These are phyloP conservation scores for Metarhizium brunneum DNA, from an alignment of 2,329 filamentous ascomycete genomes.

Conservation along the genomic window DNA sequence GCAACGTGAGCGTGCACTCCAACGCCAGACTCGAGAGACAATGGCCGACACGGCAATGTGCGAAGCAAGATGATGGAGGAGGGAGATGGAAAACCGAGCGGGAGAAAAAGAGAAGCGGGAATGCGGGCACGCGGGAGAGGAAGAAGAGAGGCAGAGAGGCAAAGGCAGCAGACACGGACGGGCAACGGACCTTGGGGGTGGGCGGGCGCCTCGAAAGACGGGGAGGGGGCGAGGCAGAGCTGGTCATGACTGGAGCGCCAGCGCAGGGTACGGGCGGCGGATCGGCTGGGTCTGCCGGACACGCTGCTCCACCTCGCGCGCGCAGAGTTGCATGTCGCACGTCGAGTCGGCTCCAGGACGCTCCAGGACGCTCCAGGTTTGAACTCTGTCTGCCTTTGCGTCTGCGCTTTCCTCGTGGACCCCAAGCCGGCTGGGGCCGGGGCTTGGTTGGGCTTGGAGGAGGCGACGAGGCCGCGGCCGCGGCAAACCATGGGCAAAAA, in stretches of 20 bases:
- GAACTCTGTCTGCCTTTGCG: no score
- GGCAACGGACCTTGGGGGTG: constrained; percentile 5
- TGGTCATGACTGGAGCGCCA: background rate
- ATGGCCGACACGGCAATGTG: background rate
- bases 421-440: background rate
- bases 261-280: constrained; percentile 8
- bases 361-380: no score
- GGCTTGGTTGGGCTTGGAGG: background rate
- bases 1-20: background rate
- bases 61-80: background rate
- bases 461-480: background rate
- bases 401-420: background rate
- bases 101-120: background rate
- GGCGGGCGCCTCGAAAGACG: constrained; percentile 4
- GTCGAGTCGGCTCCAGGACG: background rate
- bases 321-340: background rate
- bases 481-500: background rate
- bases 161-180: constrained; percentile 7
- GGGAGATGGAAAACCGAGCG: background rate
- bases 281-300: constrained; percentile 6
- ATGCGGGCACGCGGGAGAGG: constrained; percentile 5
- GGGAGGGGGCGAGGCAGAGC: constrained; percentile 2
- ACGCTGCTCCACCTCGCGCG: background rate
- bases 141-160: background rate
- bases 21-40: background rate